Evolutionary conservation across 2,329 filamentous ascomycete species (phyloP).

Genomic region (Mariannaea elegans): DNA sequence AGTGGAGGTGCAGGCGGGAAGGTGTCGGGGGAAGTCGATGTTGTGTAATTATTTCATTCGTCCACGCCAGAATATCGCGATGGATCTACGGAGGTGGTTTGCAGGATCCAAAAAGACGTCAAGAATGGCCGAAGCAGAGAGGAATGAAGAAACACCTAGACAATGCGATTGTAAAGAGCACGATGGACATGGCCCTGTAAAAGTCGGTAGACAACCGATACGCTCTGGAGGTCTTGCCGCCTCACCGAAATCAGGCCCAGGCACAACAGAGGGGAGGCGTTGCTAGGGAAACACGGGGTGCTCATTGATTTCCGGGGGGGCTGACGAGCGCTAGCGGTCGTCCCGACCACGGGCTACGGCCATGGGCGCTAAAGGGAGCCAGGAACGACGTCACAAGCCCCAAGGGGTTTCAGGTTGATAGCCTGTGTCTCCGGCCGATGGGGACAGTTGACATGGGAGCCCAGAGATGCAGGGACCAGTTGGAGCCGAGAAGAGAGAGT

Average conservation of each 20-base stretch:
- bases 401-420: neutral
- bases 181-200: conserved; percentile 5
- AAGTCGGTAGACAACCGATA: conserved; percentile 7
- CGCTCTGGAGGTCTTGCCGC: neutral
- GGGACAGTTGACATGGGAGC: neutral
- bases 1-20: neutral
- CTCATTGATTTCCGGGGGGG: conserved; percentile 1
- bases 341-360: conserved; percentile 21
- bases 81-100: neutral
- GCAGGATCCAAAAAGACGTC: neutral
- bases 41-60: neutral
- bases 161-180: conserved; percentile 12
- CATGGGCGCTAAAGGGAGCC: conserved; percentile 13
- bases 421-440: neutral
- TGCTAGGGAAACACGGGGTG: conserved; percentile 26
- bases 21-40: neutral
- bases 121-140: neutral
- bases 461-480: conserved; percentile 6
- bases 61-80: neutral
- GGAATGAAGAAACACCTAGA: conserved; percentile 13
- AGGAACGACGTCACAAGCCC: conserved; percentile 20
- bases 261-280: conserved; percentile 35
- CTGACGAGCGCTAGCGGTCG: conserved; percentile 23
- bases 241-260: conserved; percentile 2
- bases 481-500: conserved; percentile 13